These are phyloP conservation scores for Prinsepia uniflora DNA, from an alignment of 306 rosid genomes.

Conservation along the genomic window DNA sequence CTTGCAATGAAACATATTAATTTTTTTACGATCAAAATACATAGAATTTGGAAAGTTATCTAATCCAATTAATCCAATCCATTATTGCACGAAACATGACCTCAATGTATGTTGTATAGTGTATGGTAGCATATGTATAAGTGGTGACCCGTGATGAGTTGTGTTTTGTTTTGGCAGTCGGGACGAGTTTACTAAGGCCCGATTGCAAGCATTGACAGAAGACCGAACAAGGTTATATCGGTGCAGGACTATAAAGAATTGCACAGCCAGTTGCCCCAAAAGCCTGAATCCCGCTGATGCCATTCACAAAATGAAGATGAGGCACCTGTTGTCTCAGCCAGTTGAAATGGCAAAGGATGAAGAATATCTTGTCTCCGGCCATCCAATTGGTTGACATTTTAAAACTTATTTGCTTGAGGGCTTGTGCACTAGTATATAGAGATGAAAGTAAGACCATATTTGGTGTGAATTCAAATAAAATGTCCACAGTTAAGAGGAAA, in stretches of 20 bases:
- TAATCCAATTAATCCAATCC: too few species aligned
- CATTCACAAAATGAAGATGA: slow-evolving; percentile 38
- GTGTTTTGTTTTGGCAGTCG: slow-evolving; percentile 20
- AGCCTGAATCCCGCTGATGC: slow-evolving; percentile 37
- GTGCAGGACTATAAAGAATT: slow-evolving; percentile 30
- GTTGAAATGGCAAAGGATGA: not conserved
- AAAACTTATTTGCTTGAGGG: not conserved
- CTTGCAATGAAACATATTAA: too few species aligned
- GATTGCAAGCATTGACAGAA: slow-evolving; percentile 34
- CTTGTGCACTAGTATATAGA: not conserved
- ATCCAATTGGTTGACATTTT: not conserved
- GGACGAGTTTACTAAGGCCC: slow-evolving; percentile 22
- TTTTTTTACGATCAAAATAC: too few species aligned
- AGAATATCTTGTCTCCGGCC: not conserved
- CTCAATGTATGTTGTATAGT: too few species aligned
- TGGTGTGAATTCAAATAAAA: too few species aligned
- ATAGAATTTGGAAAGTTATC: too few species aligned
- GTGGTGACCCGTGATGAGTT: not conserved
- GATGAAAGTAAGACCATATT: not conserved
- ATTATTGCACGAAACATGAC: too few species aligned
- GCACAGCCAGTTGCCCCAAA: slow-evolving; percentile 38
- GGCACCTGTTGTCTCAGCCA: slow-evolving; percentile 10
- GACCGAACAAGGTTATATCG: slow-evolving; percentile 23
- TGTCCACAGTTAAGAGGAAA: too few species aligned
- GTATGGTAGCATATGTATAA: not conserved